Base-by-base conservation (phyloP, 2,329 filamentous ascomycete species). In the Plectosphaerella plurivora region DNA sequence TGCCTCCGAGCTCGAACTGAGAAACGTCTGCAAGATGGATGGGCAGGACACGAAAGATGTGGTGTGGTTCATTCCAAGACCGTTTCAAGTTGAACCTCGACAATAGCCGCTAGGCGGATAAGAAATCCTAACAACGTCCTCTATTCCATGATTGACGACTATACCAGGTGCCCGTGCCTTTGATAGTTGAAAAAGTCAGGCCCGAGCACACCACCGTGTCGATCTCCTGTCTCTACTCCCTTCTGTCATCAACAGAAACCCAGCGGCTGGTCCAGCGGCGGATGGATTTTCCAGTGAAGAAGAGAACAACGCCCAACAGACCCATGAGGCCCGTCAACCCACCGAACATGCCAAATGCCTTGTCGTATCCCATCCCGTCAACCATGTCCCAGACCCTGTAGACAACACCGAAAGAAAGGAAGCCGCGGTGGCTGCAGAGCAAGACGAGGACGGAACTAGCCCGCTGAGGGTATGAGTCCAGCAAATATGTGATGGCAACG, bases 351-450 rank as follows among this genome's bases (percentile, higher is more conserved):
- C 58, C 58, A 51, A 69, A 70, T 0, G 65, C 59, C 3, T 65
- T 65, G 54, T 68, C 68, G 25, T 68, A 69, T 0, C 68, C 67
- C 20, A 51, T 60, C 11, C 50, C 28, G 9, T 55, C 53, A 3
- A 65, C 57, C 44, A 66, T 67, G 12, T 66, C 66, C 7, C 60
- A 60, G 2, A 61, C 62, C 25, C 60, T 58, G 36, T 64, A 64
- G 45, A 54, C 59, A 7, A 60, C 55, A 58, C 73, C 73, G 49
- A 77, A 77, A 1, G 68, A 71, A 9, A 77, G 70, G 42, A 77
- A 68, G 1, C 73, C 73, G 2, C 73, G 64, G 55, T 74, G 66
- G 5, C 74, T 72, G 48, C 72, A 75, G 28, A 77, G 71, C 36
- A 77, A 68, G 4, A 77, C 68, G 18, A 77, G 58, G 2, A 74